phyloP scores from a whole-genome alignment of 1,284 basidiomycete species.

The Ganoderma leucocontextum region DNA sequence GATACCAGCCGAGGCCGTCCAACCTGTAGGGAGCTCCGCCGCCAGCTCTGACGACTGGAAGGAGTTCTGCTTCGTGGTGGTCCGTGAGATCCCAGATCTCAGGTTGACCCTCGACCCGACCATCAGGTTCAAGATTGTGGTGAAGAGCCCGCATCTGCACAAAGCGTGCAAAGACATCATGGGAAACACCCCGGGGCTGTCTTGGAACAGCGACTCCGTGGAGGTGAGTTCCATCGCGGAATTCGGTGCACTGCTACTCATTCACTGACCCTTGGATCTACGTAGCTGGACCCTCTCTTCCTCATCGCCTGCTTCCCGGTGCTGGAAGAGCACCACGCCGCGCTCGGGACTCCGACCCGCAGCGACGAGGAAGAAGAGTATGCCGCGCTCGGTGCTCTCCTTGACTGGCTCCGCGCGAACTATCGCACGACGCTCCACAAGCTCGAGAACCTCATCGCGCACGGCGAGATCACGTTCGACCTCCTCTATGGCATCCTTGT shows the following conservation, averaged over 20 bases:
- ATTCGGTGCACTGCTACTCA: neutral
- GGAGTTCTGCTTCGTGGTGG: constrained; percentile 51
- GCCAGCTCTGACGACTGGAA: constrained; percentile 31
- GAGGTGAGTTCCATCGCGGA: constrained; percentile 44
- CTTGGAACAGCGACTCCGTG: constrained; percentile 60
- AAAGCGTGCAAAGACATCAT: constrained; percentile 63
- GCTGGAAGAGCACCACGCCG: constrained; percentile 55
- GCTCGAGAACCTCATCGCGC: constrained; percentile 49
- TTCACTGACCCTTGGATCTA: constrained; percentile 2
- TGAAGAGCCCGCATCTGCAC: constrained; percentile 63
- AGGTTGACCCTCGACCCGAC: constrained; percentile 40
- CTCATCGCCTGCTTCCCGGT: constrained; percentile 57
- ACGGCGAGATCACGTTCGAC: constrained; percentile 62
- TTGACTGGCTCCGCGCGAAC: constrained; percentile 53
- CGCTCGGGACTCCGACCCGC: constrained; percentile 42
- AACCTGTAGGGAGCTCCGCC: constrained; percentile 26
- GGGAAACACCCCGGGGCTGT: constrained; percentile 46
- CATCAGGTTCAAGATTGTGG: constrained; percentile 55
- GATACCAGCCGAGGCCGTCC: constrained; percentile 53
- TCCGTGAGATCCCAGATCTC: constrained; percentile 53
- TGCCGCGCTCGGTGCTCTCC: constrained; percentile 45
- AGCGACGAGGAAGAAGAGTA: constrained; percentile 49
- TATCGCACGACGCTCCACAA: constrained; percentile 54
- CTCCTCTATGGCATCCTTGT: constrained; percentile 50
- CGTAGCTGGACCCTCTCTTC: constrained; percentile 58